Conservation (phyloP, 2,329 filamentous ascomycete species). For the Neonectria ditissima region DNA sequence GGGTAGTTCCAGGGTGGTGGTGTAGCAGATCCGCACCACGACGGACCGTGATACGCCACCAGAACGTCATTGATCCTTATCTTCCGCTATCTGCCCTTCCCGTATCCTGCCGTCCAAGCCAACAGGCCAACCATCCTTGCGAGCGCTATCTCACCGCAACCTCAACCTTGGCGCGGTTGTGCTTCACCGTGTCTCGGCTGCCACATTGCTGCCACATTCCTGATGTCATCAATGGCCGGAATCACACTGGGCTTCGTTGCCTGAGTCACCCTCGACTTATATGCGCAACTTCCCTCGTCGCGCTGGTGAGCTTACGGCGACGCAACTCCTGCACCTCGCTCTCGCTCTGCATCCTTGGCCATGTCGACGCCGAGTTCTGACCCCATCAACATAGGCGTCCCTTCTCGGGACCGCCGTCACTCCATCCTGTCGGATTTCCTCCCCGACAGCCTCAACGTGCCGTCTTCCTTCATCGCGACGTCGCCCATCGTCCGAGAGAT, state of each 20-base stretch:
- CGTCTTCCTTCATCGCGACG: slow-evolving; percentile 29
- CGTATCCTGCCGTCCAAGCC: neutral
- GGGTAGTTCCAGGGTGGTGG: neutral
- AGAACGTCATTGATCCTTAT: neutral
- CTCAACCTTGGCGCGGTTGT: neutral
- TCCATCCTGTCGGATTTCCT: slow-evolving; percentile 41
- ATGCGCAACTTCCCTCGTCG: neutral
- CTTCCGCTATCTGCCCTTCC: neutral
- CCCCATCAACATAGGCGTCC: slow-evolving; percentile 21
- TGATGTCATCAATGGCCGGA: neutral
- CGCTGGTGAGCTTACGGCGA: neutral
- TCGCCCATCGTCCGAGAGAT: slow-evolving; percentile 36
- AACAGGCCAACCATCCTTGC: neutral
- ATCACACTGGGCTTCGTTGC: neutral
- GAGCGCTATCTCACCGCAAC: neutral
- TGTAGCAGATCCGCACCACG: neutral
- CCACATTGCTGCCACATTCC: neutral
- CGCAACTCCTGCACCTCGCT: neutral
- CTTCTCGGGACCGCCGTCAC: slow-evolving; percentile 28
- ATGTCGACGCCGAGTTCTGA: neutral
- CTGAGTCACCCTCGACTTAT: neutral
- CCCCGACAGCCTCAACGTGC: slow-evolving; percentile 26
- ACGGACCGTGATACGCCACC: neutral
- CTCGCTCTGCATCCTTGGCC: neutral
- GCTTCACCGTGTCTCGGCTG: neutral